Evolutionary conservation across 176 grass and related monocot genomes (phyloP).

Genomic region (Zoysia pacifica): DNA sequence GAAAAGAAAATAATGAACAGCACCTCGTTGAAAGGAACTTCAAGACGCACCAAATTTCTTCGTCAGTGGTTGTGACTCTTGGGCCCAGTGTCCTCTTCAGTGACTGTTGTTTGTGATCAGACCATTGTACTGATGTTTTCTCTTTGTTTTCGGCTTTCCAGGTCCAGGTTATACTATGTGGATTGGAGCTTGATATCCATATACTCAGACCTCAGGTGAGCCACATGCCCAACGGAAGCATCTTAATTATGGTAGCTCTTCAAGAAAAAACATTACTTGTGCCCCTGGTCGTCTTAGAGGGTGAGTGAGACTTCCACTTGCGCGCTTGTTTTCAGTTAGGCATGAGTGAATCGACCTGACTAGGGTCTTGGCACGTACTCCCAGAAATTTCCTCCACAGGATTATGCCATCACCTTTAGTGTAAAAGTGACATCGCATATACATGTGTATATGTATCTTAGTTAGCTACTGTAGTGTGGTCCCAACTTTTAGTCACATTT

Average conservation of each 20-base stretch:
- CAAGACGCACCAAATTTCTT: not conserved
- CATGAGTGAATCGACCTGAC: conserved; percentile 5
- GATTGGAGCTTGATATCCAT: not conserved
- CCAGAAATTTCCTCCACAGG: not conserved
- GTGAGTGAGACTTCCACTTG: not conserved
- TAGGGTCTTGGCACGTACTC: not conserved
- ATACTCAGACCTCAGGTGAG: not conserved
- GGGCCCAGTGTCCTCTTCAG: conserved; percentile 27
- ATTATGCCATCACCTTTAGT: not conserved
- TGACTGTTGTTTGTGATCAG: not conserved
- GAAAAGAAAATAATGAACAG: too few relatives aligned
- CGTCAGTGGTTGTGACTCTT: not conserved
- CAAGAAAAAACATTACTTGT: not conserved
- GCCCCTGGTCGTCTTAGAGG: not conserved
- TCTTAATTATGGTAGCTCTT: not conserved
- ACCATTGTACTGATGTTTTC: not conserved
- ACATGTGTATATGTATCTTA: conserved; percentile 4
- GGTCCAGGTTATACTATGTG: conserved; percentile 18
- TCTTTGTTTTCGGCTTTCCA: not conserved
- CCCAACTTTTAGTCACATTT: not conserved
- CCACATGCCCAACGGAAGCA: not conserved
- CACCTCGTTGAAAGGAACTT: too few relatives aligned
- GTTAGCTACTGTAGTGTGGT: not conserved
- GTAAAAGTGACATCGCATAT: not conserved
- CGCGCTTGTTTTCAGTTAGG: not conserved